Evolutionary conservation across 2,329 filamentous ascomycete genomes (phyloP), one percentile per base, ranked within the genome.

Genomic region (Pseudogymnoascus sp.): DNA sequence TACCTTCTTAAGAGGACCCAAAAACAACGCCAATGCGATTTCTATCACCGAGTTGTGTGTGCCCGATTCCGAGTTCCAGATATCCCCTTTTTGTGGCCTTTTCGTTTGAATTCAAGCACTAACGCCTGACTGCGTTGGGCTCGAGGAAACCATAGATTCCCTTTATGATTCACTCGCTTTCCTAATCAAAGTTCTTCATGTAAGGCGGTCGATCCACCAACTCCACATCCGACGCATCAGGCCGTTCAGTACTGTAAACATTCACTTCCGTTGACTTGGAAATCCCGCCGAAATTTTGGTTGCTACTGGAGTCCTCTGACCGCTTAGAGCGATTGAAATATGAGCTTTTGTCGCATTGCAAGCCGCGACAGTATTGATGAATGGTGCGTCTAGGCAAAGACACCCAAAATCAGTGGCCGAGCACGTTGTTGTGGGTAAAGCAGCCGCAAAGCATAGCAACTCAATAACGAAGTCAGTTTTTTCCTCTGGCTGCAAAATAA

Each of bases 351-450:
- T 60, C 63, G 21, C 61, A 63, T 70, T 73, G 63, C 72, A 75
- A 25, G 63, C 64, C n/a, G 64, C 66, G 10, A 69, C 67, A 37
- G 67, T 62, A 11, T 48, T 64, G 66, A 72, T 68, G 62, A 74
- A 72, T 7, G 62, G 54, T 19, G 19, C 41, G 62, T 75, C 71
- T 4, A 66, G 45, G 65, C 73, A 75, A 13, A 75, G 69, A 61
- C 72, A 75, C 39, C 43, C 54, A 19, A 73, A 54, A 31, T 74
- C 72, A 48, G 62, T 68, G 3, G 67, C 34, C n/a, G 65, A 66
- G 67, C 73, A 75, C 8, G 37, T 54, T 6, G 70, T 68, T 31
- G 62, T 66, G 11, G 31, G 60, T 5, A 62, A 39, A 39, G 60
- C 34, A 21, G 60, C 60, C 36, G 37, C 60, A 41, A 62, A 41